A percentile compares a stretch with the other conserved stretches of the same genome.
These are phyloP conservation scores for Calycina marina DNA, from an alignment of 2,329 filamentous ascomycete genomes.

Conservation along the genomic window DNA sequence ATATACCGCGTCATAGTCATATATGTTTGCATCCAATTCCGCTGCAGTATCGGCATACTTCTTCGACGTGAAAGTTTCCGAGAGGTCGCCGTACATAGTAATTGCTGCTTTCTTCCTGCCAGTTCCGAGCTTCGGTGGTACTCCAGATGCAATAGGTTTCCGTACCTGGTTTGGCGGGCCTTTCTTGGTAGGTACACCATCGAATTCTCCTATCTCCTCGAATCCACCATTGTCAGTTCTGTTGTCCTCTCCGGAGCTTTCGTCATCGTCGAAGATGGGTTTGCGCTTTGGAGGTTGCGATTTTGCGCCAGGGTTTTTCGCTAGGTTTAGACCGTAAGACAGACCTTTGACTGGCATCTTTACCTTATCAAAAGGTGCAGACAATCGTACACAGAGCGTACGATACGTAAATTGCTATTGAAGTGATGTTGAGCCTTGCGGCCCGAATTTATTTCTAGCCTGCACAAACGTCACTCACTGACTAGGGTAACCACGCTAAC, in stretches of 20 bases:
- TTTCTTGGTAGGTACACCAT: conserved; percentile 29
- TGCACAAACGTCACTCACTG: too few species aligned
- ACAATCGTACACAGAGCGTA: too few species aligned
- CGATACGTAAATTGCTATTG: too few species aligned
- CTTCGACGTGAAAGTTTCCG: conserved; percentile 46
- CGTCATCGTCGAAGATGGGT: conserved; percentile 42
- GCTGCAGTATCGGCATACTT: conserved; percentile 50
- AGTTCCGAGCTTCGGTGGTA: conserved; percentile 16
- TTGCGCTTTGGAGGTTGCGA: conserved; percentile 35
- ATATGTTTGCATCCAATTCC: conserved; percentile 57
- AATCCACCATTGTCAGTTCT: conserved; percentile 24
- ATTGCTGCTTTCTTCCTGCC: conserved; percentile 28
- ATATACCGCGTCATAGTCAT: conserved; percentile 76
- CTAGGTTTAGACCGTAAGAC: conserved; percentile 43
- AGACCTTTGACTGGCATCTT: conserved; percentile 26
- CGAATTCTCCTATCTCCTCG: conserved; percentile 47
- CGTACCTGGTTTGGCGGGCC: conserved; percentile 18
- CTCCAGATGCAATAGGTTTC: conserved; percentile 21
- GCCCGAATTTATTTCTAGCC: too few species aligned
- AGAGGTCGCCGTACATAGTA: conserved; percentile 48
- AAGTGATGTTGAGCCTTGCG: too few species aligned
- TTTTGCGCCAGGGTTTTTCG: conserved; percentile 39
- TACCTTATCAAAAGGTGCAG: too few species aligned
- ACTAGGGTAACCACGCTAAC: too few species aligned
- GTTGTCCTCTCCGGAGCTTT: conserved; percentile 37